phyloP scores from a whole-genome alignment of 768 basidiomycete species.

The Cantharellus anzutake region DNA sequence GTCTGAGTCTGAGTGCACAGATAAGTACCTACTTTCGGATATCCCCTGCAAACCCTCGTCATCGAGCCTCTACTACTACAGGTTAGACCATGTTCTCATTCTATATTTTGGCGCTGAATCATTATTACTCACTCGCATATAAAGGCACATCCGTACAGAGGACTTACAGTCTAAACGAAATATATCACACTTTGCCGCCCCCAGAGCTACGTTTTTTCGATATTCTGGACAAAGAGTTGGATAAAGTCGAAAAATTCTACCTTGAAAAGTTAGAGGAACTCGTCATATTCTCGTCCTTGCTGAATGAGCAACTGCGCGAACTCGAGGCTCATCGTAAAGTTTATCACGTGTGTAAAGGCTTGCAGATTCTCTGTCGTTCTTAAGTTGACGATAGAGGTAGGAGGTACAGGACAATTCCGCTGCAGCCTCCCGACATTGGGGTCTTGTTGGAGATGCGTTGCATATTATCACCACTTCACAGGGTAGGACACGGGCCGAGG shows the following conservation, averaged over 20 bases:
- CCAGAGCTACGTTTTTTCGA: constrained; percentile 57
- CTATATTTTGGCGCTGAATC: not conserved
- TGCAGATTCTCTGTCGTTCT: not conserved
- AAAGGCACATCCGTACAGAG: not conserved
- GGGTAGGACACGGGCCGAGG: no score
- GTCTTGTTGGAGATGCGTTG: not conserved
- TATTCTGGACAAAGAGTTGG: constrained; percentile 55
- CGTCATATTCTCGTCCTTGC: constrained; percentile 15
- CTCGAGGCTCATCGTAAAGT: constrained; percentile 46
- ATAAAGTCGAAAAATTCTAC: constrained; percentile 78
- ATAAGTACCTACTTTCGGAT: not conserved
- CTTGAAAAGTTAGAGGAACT: constrained; percentile 46
- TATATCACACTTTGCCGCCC: constrained; percentile 34
- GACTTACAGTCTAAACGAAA: constrained; percentile 14
- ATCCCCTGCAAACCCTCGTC: not conserved
- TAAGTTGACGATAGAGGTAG: not conserved
- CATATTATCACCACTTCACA: no score
- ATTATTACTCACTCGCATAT: not conserved
- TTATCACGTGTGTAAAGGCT: constrained; percentile 29
- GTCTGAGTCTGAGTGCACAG: not conserved
- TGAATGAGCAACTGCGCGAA: constrained; percentile 57
- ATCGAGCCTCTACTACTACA: not conserved
- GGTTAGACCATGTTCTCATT: not conserved
- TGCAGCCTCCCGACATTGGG: not conserved
- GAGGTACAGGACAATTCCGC: not conserved